Conservation (phyloP, 2,329 filamentous ascomycete species). For the Ophiocordyceps camponoti-leonardi region DNA sequence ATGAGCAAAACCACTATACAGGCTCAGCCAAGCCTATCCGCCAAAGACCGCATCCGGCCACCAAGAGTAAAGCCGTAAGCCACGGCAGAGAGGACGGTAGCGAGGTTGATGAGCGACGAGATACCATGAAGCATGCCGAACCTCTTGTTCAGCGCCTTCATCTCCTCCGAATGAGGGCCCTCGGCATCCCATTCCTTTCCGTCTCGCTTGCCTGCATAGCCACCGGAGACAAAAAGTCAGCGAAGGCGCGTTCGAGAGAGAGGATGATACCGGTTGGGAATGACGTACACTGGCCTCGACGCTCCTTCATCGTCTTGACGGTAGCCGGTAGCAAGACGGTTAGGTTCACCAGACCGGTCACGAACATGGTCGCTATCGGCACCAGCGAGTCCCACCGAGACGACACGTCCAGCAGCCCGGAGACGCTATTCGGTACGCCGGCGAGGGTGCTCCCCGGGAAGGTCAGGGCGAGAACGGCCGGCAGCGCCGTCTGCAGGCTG, state of each 20-base stretch:
- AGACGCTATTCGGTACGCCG: constrained; percentile 28
- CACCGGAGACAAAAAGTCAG: constrained; percentile 5
- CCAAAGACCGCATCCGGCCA: constrained; percentile 33
- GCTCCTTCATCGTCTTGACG: constrained; percentile 53
- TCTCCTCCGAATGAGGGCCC: constrained; percentile 67
- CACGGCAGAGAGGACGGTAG: constrained; percentile 49
- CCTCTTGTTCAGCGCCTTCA: constrained; percentile 60
- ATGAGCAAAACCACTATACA: background rate
- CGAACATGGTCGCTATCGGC: constrained; percentile 52
- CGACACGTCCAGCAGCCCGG: constrained; percentile 38
- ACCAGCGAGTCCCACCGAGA: constrained; percentile 48
- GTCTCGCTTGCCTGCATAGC: constrained; percentile 54
- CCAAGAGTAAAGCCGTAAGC: constrained; percentile 66
- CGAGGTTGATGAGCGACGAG: constrained; percentile 64
- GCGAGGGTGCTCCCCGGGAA: constrained; percentile 48
- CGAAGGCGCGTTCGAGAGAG: background rate
- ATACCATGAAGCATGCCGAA: constrained; percentile 70
- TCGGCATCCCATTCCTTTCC: constrained; percentile 74
- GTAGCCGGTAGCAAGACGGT: constrained; percentile 59
- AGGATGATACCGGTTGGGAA: background rate
- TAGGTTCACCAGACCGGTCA: constrained; percentile 56
- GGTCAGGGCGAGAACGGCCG: constrained; percentile 58
- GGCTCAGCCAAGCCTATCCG: constrained; percentile 3
- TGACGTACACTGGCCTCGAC: constrained; percentile 56
- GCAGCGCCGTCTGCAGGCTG: constrained; percentile 59